A percentile compares a stretch with the other conserved stretches of the same genome.
phyloP scores from a whole-genome alignment of 495 filamentous ascomycete genomes.

The Neurospora sp. region DNA sequence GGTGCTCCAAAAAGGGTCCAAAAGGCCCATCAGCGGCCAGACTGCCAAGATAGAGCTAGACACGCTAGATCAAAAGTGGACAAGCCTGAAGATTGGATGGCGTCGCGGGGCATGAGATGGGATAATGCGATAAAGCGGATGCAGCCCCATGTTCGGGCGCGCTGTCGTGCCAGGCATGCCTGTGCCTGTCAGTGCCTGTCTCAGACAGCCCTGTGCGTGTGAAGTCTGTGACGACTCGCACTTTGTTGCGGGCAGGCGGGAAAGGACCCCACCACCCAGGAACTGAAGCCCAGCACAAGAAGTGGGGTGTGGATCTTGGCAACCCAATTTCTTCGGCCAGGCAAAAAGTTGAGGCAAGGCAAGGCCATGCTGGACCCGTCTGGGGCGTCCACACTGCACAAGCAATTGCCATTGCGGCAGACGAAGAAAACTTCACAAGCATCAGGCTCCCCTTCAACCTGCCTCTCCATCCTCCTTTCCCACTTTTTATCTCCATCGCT shows the following conservation, averaged over 20 bases:
- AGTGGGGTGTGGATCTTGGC: constrained; percentile 2
- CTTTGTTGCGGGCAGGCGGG: neutral
- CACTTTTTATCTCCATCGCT: neutral
- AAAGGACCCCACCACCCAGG: neutral
- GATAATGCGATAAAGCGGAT: neutral
- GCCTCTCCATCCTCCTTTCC: neutral
- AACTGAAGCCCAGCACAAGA: neutral
- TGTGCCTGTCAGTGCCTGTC: neutral
- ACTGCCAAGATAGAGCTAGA: neutral
- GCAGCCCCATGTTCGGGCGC: neutral
- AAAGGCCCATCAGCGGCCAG: neutral
- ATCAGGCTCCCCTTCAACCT: neutral
- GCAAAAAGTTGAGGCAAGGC: neutral
- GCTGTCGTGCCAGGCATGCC: neutral
- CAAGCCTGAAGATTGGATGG: neutral
- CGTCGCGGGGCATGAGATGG: neutral
- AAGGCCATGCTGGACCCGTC: constrained; percentile 4
- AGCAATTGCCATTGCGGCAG: constrained; percentile 1
- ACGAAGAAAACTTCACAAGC: neutral
- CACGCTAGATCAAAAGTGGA: neutral
- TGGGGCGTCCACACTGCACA: neutral
- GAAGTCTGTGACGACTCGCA: neutral
- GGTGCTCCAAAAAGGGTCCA: neutral
- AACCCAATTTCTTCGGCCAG: constrained; percentile 10
- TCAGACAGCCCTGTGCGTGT: neutral